These are phyloP conservation scores for Talaromyces liani DNA, from an alignment of 495 filamentous ascomycete genomes.

Conservation along the genomic window DNA sequence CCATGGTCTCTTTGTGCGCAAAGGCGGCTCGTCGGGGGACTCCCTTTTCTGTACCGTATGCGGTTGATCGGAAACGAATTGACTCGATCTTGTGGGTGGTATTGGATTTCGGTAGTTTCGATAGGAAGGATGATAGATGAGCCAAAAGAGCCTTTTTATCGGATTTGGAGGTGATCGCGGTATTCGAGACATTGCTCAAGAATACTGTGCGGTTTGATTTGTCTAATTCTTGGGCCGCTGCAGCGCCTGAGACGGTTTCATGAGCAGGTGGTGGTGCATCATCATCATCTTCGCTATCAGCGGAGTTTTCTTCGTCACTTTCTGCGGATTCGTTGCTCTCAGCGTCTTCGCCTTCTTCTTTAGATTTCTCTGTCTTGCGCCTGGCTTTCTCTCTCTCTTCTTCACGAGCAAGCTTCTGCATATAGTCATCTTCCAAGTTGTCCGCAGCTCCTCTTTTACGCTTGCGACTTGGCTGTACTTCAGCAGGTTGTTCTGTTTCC, in stretches of 20 bases:
- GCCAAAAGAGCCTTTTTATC: constrained; percentile 67
- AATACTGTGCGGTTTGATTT: constrained; percentile 91
- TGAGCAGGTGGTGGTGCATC: constrained; percentile 42
- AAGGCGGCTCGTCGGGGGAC: constrained; percentile 87
- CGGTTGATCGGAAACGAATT: constrained; percentile 86
- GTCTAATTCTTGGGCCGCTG: constrained; percentile 54
- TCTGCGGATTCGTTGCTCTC: neutral
- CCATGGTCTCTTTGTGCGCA: constrained; percentile 72
- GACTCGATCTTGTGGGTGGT: constrained; percentile 69
- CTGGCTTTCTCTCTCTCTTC: constrained; percentile 43
- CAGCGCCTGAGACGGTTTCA: constrained; percentile 40
- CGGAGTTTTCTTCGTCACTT: constrained; percentile 1
- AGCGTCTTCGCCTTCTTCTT: constrained; percentile 16
- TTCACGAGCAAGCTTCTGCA: constrained; percentile 60
- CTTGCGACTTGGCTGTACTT: constrained; percentile 51
- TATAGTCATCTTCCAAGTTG: constrained; percentile 74
- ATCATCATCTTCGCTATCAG: constrained; percentile 20
- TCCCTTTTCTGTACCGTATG: constrained; percentile 60
- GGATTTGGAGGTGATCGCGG: constrained; percentile 71
- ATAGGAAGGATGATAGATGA: constrained; percentile 55
- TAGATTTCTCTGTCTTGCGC: constrained; percentile 19
- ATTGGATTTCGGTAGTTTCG: constrained; percentile 32
- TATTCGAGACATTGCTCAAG: constrained; percentile 78
- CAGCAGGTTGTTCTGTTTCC: constrained; percentile 20
- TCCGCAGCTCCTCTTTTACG: constrained; percentile 64